These are phyloP conservation scores for Lupinus albus DNA, from an alignment of 306 rosid species.

Conservation along the genomic window DNA sequence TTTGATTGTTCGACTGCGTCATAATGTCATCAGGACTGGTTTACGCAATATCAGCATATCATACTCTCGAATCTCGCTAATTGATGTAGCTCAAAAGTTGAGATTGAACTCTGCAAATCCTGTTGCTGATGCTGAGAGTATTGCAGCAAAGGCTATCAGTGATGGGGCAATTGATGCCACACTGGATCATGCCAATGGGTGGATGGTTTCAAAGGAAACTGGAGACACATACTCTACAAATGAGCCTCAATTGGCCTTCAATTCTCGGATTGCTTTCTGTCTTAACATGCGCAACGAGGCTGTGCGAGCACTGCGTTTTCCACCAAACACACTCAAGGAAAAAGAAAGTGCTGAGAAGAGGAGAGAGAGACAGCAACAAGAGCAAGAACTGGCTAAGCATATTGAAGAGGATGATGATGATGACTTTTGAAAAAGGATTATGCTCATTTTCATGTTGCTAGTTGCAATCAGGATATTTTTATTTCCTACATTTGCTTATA, in stretches of 20 bases:
- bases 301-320: constrained; percentile 72
- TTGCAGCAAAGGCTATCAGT: constrained; percentile 94
- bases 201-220: constrained; percentile 96
- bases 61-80: constrained; percentile 88
- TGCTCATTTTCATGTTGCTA: neutral
- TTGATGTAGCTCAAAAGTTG: constrained; percentile 86
- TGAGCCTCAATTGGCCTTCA: constrained; percentile 89
- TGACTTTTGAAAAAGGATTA: constrained; percentile 38
- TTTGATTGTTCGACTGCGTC: constrained; percentile 92
- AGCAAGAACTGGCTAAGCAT: constrained; percentile 54
- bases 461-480: constrained; percentile 8
- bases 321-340: constrained; percentile 57
- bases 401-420: constrained; percentile 55
- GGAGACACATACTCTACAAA: constrained; percentile 92
- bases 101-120: constrained; percentile 86
- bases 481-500: constrained; percentile 20
- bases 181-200: constrained; percentile 78
- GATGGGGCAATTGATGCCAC: constrained; percentile 82
- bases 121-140: constrained; percentile 82
- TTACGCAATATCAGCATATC: constrained; percentile 95
- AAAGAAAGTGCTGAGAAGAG: constrained; percentile 46
- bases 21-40: constrained; percentile 95
- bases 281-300: constrained; percentile 94
- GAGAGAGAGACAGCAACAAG: constrained; percentile 52
- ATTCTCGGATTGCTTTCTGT: constrained; percentile 93